Percentiles rank a stretch among this genome's conserved stretches.
phyloP scores from a whole-genome alignment of 257 asterid species.

The Petrea volubilis region DNA sequence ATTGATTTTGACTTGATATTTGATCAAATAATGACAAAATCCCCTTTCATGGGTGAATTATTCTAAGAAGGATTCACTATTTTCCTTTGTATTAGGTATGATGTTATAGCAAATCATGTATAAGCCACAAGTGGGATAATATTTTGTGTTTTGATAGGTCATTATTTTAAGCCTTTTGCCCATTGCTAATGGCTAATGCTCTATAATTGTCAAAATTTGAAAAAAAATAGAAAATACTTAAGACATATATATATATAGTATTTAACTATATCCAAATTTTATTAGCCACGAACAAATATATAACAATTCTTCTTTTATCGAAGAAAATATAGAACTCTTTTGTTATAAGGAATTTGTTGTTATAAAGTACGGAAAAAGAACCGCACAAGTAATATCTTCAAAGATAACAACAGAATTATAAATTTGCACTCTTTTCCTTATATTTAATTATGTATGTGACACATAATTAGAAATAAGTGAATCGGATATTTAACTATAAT shows the following conservation, averaged over 20 bases:
- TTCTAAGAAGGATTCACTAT: background rate
- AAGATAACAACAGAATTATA: background rate
- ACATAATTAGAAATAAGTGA: too few species aligned
- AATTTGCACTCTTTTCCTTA: background rate
- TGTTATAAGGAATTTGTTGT: background rate
- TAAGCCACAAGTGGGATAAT: background rate
- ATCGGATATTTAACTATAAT: too few species aligned
- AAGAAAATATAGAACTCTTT: background rate
- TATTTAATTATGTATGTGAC: too few species aligned
- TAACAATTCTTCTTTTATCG: background rate
- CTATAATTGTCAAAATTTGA: background rate
- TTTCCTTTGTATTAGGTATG: conserved; percentile 20
- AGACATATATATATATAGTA: too few species aligned
- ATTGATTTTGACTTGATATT: background rate
- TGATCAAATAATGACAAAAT: conserved; percentile 13
- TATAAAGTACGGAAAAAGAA: too few species aligned
- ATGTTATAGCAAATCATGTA: background rate
- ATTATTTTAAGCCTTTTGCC: background rate
- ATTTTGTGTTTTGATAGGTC: background rate
- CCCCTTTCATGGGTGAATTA: conserved; percentile 9
- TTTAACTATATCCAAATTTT: background rate
- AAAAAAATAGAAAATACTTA: background rate
- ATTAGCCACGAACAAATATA: too few species aligned
- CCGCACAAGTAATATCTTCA: too few species aligned
- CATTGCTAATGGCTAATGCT: background rate